Evolutionary conservation across 768 basidiomycete genomes (phyloP), one percentile per base, ranked within the genome.

Genomic region (Lentinula sp.): DNA sequence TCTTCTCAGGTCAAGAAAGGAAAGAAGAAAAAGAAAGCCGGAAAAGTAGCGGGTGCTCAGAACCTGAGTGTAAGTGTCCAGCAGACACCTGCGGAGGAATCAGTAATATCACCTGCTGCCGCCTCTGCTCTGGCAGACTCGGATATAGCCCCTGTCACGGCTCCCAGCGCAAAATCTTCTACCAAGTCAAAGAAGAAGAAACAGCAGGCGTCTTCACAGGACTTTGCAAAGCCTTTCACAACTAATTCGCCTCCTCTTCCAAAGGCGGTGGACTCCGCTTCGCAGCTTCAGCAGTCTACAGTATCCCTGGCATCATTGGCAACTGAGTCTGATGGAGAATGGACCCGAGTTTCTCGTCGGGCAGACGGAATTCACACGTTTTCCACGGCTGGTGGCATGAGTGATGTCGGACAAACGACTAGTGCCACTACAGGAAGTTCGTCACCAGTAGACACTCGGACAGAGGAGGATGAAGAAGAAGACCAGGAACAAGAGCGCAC

Each of bases 401-500:
- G 59, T 37, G 59, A 51, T 5, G 49, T 43, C 21, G 57, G 49
- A 28, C 59, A 60, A 39, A 37, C 59, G 9, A 43, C 48, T 18
- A 60, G 48, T 10, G 18, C 28, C 15, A 59, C 57, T 28, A 59
- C 63, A 2, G 53, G 40, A 7, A 51, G 32, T 7, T 64, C 63
- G 6, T 62, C 61, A 4, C 39, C 55, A n/a, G 50, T 53, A 31
- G 60, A 62, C 16, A 46, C 53, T n/a, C 45, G 54, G 23, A 62
- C 54, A 13, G 51, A 63, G 23, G 49, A 55, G 2, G 37, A 56
- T 18, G 48, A 57, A 28, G 39, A 59, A 23, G 51, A 48, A 28
- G 65, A 66, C 64, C n/a, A 69, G 64, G 51, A 66, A 63, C 61
- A 71, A 66, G 46, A 78, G 15, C 28, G 4, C 1, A n/a, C 28